Conservation (phyloP, 225 moss, liverwort and hornwort genomes). For the Neckera pumila region DNA sequence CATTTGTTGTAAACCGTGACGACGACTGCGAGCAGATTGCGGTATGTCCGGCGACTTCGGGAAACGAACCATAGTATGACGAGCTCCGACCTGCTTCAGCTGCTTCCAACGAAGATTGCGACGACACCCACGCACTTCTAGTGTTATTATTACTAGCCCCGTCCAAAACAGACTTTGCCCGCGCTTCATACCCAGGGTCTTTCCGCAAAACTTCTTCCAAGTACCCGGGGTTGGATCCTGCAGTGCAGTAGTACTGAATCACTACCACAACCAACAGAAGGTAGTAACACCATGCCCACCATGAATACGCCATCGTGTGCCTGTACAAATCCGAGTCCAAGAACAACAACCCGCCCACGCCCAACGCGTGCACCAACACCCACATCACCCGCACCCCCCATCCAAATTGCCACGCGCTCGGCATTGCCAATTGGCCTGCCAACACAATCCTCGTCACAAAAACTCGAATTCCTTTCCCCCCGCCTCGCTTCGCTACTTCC, state of each 20-base stretch:
- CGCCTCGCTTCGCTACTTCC: background rate
- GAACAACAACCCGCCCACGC: constrained; percentile 54
- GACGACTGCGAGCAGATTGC: background rate
- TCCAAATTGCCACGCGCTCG: constrained; percentile 50
- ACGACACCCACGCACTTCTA: background rate
- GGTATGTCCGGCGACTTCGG: background rate
- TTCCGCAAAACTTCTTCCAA: constrained; percentile 55
- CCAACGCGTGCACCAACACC: constrained; percentile 60
- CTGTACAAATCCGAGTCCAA: constrained; percentile 73
- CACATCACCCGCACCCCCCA: constrained; percentile 90
- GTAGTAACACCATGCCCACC: constrained; percentile 70
- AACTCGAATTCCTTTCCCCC: background rate
- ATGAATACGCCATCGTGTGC: constrained; percentile 36
- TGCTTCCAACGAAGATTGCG: background rate
- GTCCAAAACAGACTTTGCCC: constrained; percentile 38
- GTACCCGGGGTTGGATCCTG: constrained; percentile 92
- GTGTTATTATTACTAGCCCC: background rate
- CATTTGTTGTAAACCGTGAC: background rate
- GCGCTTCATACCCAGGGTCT: constrained; percentile 51
- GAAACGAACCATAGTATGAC: background rate
- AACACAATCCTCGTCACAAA: background rate
- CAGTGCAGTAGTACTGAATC: constrained; percentile 72
- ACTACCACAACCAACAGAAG: constrained; percentile 48
- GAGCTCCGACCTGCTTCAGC: constrained; percentile 13
- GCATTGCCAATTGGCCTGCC: background rate